These are phyloP conservation scores for Oryza glaberrima DNA, from an alignment of 176 grass and related monocot genomes.

Conservation along the genomic window DNA sequence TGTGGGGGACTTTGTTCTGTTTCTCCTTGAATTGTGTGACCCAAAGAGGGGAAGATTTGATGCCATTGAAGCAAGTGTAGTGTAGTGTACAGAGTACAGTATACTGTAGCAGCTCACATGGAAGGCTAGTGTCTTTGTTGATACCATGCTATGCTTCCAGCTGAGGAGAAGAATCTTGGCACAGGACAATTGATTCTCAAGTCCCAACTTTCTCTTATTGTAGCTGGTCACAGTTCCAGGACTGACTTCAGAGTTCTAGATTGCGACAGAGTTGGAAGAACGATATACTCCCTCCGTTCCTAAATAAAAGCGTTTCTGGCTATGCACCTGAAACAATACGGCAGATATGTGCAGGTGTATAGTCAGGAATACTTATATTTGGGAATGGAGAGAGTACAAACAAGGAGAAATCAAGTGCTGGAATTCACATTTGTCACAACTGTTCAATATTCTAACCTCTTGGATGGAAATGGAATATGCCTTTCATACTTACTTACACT, in stretches of 20 bases:
- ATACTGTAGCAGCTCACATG: background rate
- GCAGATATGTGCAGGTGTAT: no score
- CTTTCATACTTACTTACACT: background rate
- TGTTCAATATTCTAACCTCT: background rate
- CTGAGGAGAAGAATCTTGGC: constrained; percentile 15
- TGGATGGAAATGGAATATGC: background rate
- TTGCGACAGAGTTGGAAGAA: background rate
- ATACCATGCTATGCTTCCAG: constrained; percentile 20
- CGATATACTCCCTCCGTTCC: no score
- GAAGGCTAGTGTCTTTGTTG: constrained; percentile 17
- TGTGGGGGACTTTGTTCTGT: background rate
- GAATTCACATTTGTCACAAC: background rate
- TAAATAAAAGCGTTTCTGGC: no score
- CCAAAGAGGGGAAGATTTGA: background rate
- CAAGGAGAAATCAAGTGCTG: background rate
- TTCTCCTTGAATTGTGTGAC: constrained; percentile 34
- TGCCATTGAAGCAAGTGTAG: constrained; percentile 16
- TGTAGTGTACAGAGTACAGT: background rate
- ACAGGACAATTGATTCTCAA: constrained; percentile 19
- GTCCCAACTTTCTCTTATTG: background rate
- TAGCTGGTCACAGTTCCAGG: background rate
- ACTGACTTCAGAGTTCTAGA: background rate
- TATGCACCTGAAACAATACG: no score
- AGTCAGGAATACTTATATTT: no score
- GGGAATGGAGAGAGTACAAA: background rate